Conservation (phyloP, 2,329 filamentous ascomycete genomes). For the Ophiocordyceps camponoti-leonardi region DNA sequence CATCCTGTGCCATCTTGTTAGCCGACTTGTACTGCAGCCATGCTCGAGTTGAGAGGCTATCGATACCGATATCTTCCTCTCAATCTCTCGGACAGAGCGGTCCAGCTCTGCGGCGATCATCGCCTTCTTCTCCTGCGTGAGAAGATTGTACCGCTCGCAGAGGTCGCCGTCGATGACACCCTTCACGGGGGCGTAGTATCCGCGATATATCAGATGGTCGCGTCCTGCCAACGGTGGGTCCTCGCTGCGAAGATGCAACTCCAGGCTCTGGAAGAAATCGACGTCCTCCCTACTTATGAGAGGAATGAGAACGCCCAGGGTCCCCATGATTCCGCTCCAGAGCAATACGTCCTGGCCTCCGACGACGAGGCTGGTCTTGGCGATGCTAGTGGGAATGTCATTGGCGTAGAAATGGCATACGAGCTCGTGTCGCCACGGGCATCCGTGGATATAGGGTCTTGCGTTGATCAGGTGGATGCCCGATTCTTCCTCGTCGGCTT, state of each 20-base stretch:
- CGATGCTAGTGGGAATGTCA: constrained; percentile 79
- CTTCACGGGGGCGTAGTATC: constrained; percentile 94
- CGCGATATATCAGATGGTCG: constrained; percentile 88
- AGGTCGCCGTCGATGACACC: constrained; percentile 93
- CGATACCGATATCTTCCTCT: constrained; percentile 69
- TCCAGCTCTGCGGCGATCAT: constrained; percentile 91
- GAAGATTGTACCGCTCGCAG: constrained; percentile 74
- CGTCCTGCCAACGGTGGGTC: constrained; percentile 78
- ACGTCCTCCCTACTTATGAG: constrained; percentile 86
- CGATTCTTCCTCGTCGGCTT: constrained; percentile 81
- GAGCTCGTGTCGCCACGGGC: constrained; percentile 67
- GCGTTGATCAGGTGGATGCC: constrained; percentile 86
- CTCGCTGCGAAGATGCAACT: constrained; percentile 72
- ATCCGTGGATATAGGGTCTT: constrained; percentile 75
- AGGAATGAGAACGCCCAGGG: constrained; percentile 81
- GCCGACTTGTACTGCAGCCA: background rate
- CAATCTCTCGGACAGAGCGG: constrained; percentile 79
- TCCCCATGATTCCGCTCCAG: constrained; percentile 90
- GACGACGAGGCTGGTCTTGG: constrained; percentile 77
- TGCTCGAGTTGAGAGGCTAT: too few species aligned
- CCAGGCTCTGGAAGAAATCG: constrained; percentile 92
- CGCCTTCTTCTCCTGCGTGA: constrained; percentile 79
- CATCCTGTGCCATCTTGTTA: constrained; percentile 23
- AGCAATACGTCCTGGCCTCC: constrained; percentile 83
- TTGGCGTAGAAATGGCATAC: constrained; percentile 83